Evolutionary conservation across 2,329 filamentous ascomycete species (phyloP).

Genomic region (Neocatenulostroma microsporum): DNA sequence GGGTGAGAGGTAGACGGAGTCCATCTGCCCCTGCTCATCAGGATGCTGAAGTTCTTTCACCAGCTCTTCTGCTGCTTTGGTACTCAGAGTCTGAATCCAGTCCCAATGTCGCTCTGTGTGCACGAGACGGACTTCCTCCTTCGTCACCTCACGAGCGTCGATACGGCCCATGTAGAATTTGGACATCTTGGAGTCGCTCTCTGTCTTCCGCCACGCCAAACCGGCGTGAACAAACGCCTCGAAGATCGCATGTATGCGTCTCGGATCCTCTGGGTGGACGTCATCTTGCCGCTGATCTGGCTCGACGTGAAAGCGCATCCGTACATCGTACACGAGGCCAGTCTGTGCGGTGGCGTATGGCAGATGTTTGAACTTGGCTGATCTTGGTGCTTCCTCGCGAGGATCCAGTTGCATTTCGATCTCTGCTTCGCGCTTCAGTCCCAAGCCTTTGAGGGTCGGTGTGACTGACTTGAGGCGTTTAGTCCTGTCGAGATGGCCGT

Average conservation of each 20-base stretch:
- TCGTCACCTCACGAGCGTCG: conserved; percentile 64
- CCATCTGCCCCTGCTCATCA: conserved; percentile 30
- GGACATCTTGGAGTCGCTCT: conserved; percentile 38
- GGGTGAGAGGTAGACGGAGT: conserved; percentile 39
- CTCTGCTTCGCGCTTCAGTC: conserved; percentile 12
- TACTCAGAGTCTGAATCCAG: conserved; percentile 59
- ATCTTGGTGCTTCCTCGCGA: conserved; percentile 20
- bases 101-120: conserved; percentile 70
- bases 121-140: conserved; percentile 70
- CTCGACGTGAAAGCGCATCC: conserved; percentile 94
- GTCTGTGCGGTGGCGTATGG: conserved; percentile 34
- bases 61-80: conserved; percentile 26
- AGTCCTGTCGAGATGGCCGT: conserved; percentile 11
- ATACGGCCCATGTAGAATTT: conserved; percentile 60
- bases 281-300: conserved; percentile 49
- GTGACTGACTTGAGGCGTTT: conserved; percentile 9
- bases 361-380: conserved; percentile 29
- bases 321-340: conserved; percentile 66
- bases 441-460: conserved; percentile 18
- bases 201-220: conserved; percentile 41
- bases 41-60: conserved; percentile 55
- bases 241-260: conserved; percentile 88
- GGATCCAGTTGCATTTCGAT: conserved; percentile 13
- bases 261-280: conserved; percentile 88
- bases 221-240: conserved; percentile 76